phyloP scores from a whole-genome alignment of 352 stramenopile genomes.

The Globisporangium abappressorium region DNA sequence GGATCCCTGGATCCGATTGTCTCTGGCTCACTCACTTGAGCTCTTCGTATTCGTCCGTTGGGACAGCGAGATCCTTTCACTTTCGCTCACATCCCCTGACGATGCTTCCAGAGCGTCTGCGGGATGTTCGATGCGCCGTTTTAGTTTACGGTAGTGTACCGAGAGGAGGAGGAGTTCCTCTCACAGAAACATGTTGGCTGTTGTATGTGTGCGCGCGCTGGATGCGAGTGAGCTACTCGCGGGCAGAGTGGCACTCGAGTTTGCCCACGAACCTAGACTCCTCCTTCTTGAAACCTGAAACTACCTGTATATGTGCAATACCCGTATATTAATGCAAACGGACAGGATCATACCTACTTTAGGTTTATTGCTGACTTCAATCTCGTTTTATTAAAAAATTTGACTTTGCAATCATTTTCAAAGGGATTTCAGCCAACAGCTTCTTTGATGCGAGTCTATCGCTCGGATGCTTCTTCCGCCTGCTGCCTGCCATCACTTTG shows the following conservation, averaged over 20 bases:
- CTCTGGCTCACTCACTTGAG: neutral
- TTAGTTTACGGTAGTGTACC: neutral
- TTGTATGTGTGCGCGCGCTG: neutral
- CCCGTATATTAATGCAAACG: neutral
- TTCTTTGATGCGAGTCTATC: neutral
- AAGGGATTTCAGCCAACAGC: neutral
- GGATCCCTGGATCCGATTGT: slow-evolving; percentile 1
- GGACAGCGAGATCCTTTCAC: neutral
- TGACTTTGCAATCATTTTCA: neutral
- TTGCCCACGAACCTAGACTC: neutral
- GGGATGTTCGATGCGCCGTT: neutral
- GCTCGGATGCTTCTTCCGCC: neutral
- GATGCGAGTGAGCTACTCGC: neutral
- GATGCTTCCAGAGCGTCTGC: neutral
- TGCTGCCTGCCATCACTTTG: neutral
- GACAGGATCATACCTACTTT: no score
- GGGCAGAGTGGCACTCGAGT: neutral
- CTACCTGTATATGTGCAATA: neutral
- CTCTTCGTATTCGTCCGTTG: slow-evolving; percentile 6
- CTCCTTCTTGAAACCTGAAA: neutral
- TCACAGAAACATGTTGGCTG: neutral
- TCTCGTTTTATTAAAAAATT: neutral
- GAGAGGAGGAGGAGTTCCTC: neutral
- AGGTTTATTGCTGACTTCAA: no score
- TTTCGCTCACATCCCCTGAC: neutral